Percentiles rank a stretch among this genome's conserved stretches.
Evolutionary conservation across 2,329 filamentous ascomycete genomes (phyloP).

Genomic region (Cladophialophora exuberans): DNA sequence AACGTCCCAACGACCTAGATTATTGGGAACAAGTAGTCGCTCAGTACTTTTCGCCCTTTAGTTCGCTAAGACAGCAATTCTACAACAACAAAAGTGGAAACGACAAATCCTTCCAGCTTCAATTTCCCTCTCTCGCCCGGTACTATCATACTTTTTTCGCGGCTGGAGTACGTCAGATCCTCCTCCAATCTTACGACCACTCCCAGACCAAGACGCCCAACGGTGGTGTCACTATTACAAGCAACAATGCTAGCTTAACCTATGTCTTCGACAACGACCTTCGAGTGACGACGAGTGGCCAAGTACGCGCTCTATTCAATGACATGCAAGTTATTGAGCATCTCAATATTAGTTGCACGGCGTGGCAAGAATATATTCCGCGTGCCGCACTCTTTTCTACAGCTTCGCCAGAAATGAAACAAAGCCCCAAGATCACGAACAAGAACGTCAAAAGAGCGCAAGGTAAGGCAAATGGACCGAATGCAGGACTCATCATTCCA

Average conservation of each 20-base stretch:
- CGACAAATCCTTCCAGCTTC: slow-evolving; percentile 84
- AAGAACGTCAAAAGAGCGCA: slow-evolving; percentile 55
- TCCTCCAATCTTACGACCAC: slow-evolving; percentile 77
- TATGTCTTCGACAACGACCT: slow-evolving; percentile 87
- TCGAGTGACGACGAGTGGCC: slow-evolving; percentile 80
- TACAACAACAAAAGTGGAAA: slow-evolving; percentile 55
- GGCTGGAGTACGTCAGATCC: slow-evolving; percentile 82
- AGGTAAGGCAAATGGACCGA: slow-evolving; percentile 28
- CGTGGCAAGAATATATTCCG: slow-evolving; percentile 82
- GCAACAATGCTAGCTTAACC: slow-evolving; percentile 75
- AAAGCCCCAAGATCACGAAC: slow-evolving; percentile 63
- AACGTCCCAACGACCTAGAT: slow-evolving; percentile 65
- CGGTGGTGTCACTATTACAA: slow-evolving; percentile 74
- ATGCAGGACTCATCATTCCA: slow-evolving; percentile 46
- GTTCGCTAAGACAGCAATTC: slow-evolving; percentile 75
- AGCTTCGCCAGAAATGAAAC: slow-evolving; percentile 53
- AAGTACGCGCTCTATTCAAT: slow-evolving; percentile 78
- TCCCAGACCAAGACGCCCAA: slow-evolving; percentile 61
- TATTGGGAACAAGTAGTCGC: slow-evolving; percentile 82
- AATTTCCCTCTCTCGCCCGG: slow-evolving; percentile 76
- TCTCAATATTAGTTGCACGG: slow-evolving; percentile 76
- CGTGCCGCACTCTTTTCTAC: slow-evolving; percentile 58
- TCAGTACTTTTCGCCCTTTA: slow-evolving; percentile 77
- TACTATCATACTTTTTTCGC: slow-evolving; percentile 91
- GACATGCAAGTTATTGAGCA: slow-evolving; percentile 78